These are phyloP conservation scores for Stachybotrys echinatus DNA, from an alignment of 2,329 filamentous ascomycete species.

Conservation along the genomic window DNA sequence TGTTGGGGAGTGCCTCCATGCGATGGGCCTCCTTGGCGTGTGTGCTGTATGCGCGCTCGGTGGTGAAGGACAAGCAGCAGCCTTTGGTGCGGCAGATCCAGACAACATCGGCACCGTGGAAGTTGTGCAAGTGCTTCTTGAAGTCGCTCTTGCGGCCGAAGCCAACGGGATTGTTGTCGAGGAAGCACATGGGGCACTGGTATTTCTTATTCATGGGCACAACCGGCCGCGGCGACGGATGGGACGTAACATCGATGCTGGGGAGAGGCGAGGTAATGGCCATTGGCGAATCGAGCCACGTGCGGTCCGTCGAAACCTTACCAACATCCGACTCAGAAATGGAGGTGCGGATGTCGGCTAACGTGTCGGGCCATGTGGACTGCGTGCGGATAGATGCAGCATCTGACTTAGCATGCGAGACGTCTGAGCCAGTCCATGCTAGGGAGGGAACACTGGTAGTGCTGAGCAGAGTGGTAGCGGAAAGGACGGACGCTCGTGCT, in stretches of 20 bases:
- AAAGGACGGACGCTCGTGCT: slow-evolving; percentile 34
- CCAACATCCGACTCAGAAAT: slow-evolving; percentile 28
- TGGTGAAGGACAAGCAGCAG: slow-evolving; percentile 38
- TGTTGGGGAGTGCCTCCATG: slow-evolving; percentile 34
- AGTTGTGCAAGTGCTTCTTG: slow-evolving; percentile 44
- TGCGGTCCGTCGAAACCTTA: slow-evolving; percentile 25
- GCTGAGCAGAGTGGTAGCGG: slow-evolving; percentile 34
- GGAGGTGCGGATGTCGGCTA: slow-evolving; percentile 22
- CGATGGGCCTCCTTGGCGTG: slow-evolving; percentile 38
- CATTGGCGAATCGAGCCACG: slow-evolving; percentile 34
- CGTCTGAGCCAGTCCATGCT: slow-evolving; percentile 35
- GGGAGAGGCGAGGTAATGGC: slow-evolving; percentile 29
- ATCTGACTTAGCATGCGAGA: slow-evolving; percentile 32
- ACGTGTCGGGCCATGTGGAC: slow-evolving; percentile 29
- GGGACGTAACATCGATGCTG: slow-evolving; percentile 24
- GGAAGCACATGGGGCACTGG: slow-evolving; percentile 40
- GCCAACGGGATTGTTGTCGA: slow-evolving; percentile 38
- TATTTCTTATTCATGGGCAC: slow-evolving; percentile 34
- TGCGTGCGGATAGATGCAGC: slow-evolving; percentile 33
- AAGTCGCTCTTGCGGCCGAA: slow-evolving; percentile 43
- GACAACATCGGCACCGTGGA: slow-evolving; percentile 35
- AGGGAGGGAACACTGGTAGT: slow-evolving; percentile 34
- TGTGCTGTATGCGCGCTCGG: slow-evolving; percentile 38
- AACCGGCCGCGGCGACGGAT: slow-evolving; percentile 30
- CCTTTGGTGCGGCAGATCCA: slow-evolving; percentile 37